Evolutionary conservation across 2,329 filamentous ascomycete genomes (phyloP), one percentile per base, ranked within the genome.

Genomic region (Trichoderma semiorbis): DNA sequence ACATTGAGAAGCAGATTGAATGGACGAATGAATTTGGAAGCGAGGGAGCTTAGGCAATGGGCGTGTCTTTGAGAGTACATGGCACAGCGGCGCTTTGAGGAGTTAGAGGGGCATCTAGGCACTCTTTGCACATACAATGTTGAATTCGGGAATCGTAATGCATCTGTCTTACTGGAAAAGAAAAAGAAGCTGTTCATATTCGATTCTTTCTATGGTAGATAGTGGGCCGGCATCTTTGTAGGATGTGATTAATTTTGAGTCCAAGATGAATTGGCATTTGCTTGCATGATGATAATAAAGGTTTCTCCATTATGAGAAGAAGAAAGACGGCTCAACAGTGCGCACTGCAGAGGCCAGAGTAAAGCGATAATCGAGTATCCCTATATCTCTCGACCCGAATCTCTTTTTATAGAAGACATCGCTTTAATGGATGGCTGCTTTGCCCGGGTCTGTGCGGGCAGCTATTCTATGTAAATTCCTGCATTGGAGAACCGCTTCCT

Each of bases 1-100:
- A 99, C 79, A 87, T 99, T 60, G 87, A 90, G 75, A 88, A 89
- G 78, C 98, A 95, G 80, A 87, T 92, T 61, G 94, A 98, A 58
- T 99, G 96, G 96, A 99, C 96, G 11, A 89, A 92, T 78, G 95
- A 98, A 83, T 98, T 98, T 83, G 95, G 95, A 71, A 97, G 94
- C 79, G 95, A 98, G 81, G 95, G 95, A 21, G 85, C 86, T 75
- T 88, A 75, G 61, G 72, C 12, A 28, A 65, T 26, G 69, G 68
- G 72, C 67, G 61, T 67, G 70, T 72, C 21, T 73, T 72, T 66
- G 73, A 73, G 67, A 72, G 69, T 72, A 64, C 68, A 76, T 75
- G 75, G 76, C 74, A 78, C 77, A 74, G 74, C 71, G 78, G 78
- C 78, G 78, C 78, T 75, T 74, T 73, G 61, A 72, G 78, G 78